phyloP scores from a whole-genome alignment of 768 basidiomycete genomes.

The Amanita exitialis region DNA sequence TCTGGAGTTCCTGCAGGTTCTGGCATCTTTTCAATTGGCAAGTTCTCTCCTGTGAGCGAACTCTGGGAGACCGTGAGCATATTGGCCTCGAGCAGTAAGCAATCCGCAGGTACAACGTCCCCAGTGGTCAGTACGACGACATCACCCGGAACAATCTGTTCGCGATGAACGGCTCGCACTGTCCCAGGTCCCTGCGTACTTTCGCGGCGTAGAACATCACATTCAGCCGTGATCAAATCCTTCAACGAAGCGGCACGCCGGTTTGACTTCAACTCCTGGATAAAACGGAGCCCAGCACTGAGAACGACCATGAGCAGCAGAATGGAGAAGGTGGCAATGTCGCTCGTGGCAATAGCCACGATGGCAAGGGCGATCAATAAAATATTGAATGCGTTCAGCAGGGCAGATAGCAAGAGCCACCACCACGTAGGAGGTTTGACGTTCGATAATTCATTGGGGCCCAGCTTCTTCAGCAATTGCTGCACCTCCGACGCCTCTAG shows the following conservation, averaged over 20 bases:
- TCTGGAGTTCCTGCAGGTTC: conserved; percentile 10
- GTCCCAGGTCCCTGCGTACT: not conserved
- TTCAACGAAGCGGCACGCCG: conserved; percentile 22
- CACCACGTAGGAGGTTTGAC: conserved; percentile 21
- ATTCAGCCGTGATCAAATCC: conserved; percentile 21
- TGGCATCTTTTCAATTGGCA: conserved; percentile 21
- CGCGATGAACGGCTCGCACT: conserved; percentile 20
- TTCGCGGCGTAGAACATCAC: conserved; percentile 19
- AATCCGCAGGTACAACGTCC: conserved; percentile 26
- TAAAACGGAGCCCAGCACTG: conserved; percentile 21
- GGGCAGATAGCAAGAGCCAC: conserved; percentile 18
- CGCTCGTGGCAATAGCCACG: conserved; percentile 21
- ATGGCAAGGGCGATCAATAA: conserved; percentile 19
- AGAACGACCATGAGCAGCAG: conserved; percentile 25
- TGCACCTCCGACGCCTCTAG: not conserved
- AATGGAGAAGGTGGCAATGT: conserved; percentile 21
- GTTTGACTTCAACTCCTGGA: conserved; percentile 22
- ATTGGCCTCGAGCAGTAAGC: conserved; percentile 21
- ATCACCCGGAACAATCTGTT: conserved; percentile 22
- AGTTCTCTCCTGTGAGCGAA: conserved; percentile 24
- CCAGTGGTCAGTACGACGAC: conserved; percentile 20
- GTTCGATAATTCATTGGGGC: conserved; percentile 17
- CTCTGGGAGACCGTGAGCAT: conserved; percentile 23
- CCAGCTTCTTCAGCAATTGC: conserved; percentile 12
- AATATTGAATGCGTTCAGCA: conserved; percentile 25